A percentile compares a stretch with the other conserved stretches of the same genome.
These are phyloP conservation scores for Cystoisospora suis DNA, from an alignment of 169 alveolate species.

Conservation along the genomic window DNA sequence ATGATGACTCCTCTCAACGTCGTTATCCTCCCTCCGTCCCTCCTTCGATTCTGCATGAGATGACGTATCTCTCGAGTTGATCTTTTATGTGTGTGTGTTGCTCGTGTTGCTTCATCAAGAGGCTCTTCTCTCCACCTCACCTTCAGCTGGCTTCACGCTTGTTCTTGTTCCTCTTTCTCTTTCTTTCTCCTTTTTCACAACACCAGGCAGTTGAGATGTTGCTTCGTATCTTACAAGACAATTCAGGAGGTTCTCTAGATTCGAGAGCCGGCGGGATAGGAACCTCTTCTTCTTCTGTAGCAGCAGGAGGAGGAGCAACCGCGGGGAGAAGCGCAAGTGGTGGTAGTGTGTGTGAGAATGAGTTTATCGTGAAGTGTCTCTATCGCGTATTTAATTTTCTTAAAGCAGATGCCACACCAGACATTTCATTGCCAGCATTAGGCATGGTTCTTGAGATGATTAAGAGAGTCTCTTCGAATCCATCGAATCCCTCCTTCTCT, in stretches of 20 bases:
- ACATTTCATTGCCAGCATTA: constrained; percentile 4
- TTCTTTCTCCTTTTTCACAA: neutral
- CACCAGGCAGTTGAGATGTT: constrained; percentile 15
- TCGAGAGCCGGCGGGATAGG: too few relatives aligned
- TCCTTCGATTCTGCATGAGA: too few relatives aligned
- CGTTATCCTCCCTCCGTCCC: too few relatives aligned
- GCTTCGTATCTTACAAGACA: neutral
- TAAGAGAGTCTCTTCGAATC: constrained; percentile 30
- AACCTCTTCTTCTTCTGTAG: too few relatives aligned
- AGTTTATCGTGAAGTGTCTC: constrained; percentile 11
- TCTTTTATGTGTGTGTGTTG: too few relatives aligned
- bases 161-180: too few relatives aligned
- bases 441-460: constrained; percentile 40
- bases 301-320: neutral
- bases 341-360: constrained; percentile 9
- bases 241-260: too few relatives aligned
- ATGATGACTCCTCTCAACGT: too few relatives aligned
- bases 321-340: neutral
- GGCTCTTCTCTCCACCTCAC: too few relatives aligned
- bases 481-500: constrained; percentile 37
- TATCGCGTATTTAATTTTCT: neutral
- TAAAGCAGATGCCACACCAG: neutral
- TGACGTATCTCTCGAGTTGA: too few relatives aligned
- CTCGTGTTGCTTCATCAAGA: too few relatives aligned
- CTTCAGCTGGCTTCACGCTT: too few relatives aligned